phyloP scores from a whole-genome alignment of 129 eudicot genomes.

The Flaveria bidentis region DNA sequence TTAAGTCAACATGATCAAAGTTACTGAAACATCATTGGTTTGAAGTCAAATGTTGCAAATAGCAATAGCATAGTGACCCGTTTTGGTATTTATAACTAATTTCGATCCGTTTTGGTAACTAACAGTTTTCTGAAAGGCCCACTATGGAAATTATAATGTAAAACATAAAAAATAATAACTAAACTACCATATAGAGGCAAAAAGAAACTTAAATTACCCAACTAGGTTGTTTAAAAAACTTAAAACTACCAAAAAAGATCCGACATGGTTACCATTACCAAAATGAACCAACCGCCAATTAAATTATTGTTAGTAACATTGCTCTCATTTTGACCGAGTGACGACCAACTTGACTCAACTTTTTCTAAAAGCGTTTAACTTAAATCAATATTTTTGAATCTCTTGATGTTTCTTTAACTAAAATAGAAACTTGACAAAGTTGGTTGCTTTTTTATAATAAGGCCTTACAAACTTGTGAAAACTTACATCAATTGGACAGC shows the following conservation, averaged over 20 bases:
- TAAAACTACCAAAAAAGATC: background rate
- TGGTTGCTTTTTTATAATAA: background rate
- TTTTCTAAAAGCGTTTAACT: background rate
- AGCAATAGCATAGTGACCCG: background rate
- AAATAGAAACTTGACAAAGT: background rate
- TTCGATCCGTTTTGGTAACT: background rate
- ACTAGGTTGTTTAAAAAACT: background rate
- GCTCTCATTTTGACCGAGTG: background rate
- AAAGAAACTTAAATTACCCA: background rate
- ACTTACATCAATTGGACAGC: constrained; percentile 85
- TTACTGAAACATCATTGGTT: background rate
- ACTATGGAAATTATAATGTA: background rate
- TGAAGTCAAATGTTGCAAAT: background rate
- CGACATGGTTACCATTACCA: background rate
- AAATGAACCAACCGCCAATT: background rate
- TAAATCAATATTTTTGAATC: background rate
- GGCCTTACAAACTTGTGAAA: background rate
- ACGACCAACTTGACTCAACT: background rate
- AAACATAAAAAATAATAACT: background rate
- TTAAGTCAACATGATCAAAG: background rate
- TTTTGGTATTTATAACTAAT: background rate
- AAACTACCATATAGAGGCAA: background rate
- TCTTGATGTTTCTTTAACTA: background rate
- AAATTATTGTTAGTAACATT: background rate
- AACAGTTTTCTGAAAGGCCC: background rate